These are phyloP conservation scores for Carpinus viminea DNA, from an alignment of 306 rosid species.

Conservation along the genomic window DNA sequence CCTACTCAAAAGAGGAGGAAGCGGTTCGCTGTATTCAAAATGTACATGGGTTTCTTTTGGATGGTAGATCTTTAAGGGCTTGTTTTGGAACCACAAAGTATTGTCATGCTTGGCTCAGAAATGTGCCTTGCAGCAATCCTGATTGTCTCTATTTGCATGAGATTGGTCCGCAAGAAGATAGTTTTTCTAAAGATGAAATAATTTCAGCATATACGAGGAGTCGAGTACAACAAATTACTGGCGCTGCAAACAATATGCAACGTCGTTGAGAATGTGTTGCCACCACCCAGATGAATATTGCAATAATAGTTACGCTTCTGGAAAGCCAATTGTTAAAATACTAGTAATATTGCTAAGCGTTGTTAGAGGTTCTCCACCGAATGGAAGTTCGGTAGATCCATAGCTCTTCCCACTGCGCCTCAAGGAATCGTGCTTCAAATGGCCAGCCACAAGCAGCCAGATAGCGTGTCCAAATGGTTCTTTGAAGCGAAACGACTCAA, in stretches of 20 bases:
- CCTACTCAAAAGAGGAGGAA: slow-evolving; percentile 93
- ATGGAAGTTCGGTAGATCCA: slow-evolving; percentile 59
- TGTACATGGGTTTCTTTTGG: slow-evolving; percentile 98
- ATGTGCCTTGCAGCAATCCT: slow-evolving; percentile 93
- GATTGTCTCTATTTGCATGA: slow-evolving; percentile 96
- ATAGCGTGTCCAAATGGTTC: slow-evolving; percentile 52
- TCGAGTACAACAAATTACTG: slow-evolving; percentile 84
- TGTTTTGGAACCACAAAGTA: slow-evolving; percentile 99
- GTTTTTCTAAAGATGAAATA: slow-evolving; percentile 97
- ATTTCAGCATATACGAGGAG: slow-evolving; percentile 87
- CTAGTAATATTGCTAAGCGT: slow-evolving; percentile 43
- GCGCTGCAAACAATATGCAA: slow-evolving; percentile 65
- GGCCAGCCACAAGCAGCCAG: slow-evolving; percentile 46
- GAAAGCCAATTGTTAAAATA: slow-evolving; percentile 53
- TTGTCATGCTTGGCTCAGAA: slow-evolving; percentile 99
- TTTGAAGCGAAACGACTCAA: slow-evolving; percentile 55
- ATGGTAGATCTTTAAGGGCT: slow-evolving; percentile 89
- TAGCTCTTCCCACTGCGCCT: slow-evolving; percentile 66
- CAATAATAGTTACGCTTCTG: slow-evolving; percentile 48
- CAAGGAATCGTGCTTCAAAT: slow-evolving; percentile 73
- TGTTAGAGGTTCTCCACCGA: slow-evolving; percentile 66
- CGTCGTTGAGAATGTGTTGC: slow-evolving; percentile 73
- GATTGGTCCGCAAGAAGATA: slow-evolving; percentile 86
- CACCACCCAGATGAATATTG: slow-evolving; percentile 80
- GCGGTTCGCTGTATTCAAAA: slow-evolving; percentile 97